A percentile compares a stretch with the other conserved stretches of the same genome.
These are phyloP conservation scores for Ramichloridium luteum DNA, from an alignment of 2,329 filamentous ascomycete genomes.

Conservation along the genomic window DNA sequence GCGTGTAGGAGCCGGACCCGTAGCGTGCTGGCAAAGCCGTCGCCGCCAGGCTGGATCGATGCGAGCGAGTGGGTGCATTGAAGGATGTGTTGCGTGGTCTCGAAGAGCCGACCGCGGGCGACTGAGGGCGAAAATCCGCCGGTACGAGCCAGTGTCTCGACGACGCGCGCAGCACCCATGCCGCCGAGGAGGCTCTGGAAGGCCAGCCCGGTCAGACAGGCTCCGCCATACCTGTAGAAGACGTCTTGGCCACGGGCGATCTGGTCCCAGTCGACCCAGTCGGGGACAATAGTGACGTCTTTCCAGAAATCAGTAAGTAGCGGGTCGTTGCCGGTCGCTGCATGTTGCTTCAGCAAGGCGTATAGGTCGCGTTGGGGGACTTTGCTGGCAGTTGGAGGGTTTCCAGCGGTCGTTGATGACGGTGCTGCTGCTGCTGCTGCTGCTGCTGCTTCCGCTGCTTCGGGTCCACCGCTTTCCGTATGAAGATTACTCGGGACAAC, in stretches of 20 bases:
- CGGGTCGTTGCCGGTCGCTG: conserved; percentile 40
- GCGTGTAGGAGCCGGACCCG: conserved; percentile 59
- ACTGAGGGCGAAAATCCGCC: conserved; percentile 61
- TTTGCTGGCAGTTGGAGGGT: too few relatives aligned
- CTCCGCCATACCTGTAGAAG: conserved; percentile 63
- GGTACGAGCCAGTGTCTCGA: conserved; percentile 61
- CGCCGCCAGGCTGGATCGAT: conserved; percentile 55
- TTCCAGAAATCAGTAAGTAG: conserved; percentile 49
- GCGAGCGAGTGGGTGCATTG: conserved; percentile 55
- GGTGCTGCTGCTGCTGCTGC: conserved; percentile 11
- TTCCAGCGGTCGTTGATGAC: too few relatives aligned
- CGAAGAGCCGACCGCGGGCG: conserved; percentile 52
- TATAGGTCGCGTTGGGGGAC: conserved; percentile 47
- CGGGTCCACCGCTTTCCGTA: conserved; percentile 1
- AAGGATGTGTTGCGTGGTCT: conserved; percentile 65
- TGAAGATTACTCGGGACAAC: conserved; percentile 2
- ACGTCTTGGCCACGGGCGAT: conserved; percentile 62
- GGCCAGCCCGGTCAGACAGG: conserved; percentile 50
- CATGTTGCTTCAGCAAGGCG: conserved; percentile 47
- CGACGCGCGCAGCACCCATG: conserved; percentile 60
- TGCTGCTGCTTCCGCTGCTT: conserved; percentile 17
- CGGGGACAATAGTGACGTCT: conserved; percentile 53
- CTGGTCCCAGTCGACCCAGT: conserved; percentile 69
- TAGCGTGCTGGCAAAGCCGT: conserved; percentile 51
- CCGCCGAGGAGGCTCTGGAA: conserved; percentile 57